These are phyloP conservation scores for Elaphomyces granulatus DNA, from an alignment of 495 filamentous ascomycete species.

Conservation along the genomic window DNA sequence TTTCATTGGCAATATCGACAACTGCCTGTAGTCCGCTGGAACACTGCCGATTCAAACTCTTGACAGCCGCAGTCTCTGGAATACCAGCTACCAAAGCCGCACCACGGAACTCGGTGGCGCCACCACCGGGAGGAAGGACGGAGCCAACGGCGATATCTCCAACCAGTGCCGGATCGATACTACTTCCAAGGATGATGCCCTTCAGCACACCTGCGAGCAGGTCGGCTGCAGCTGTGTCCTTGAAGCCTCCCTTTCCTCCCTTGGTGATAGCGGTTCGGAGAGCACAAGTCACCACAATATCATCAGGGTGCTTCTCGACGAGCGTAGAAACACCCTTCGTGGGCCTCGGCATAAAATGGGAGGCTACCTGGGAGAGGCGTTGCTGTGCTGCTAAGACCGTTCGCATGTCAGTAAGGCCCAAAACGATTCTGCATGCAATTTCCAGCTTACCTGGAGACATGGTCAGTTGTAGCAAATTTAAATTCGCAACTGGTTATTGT, in stretches of 20 bases:
- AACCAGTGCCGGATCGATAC: constrained; percentile 69
- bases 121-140: constrained; percentile 83
- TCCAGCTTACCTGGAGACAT: constrained; percentile 8
- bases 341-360: constrained; percentile 35
- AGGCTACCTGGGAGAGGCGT: constrained; percentile 48
- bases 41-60: constrained; percentile 83
- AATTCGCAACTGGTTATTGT: not conserved
- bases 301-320: constrained; percentile 50
- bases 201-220: constrained; percentile 73
- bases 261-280: constrained; percentile 86
- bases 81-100: constrained; percentile 86
- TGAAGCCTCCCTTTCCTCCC: constrained; percentile 86
- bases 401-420: not conserved
- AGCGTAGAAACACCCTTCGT: constrained; percentile 38
- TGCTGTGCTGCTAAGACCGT: constrained; percentile 33
- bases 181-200: constrained; percentile 66
- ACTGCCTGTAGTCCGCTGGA: constrained; percentile 78
- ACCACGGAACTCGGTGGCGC: constrained; percentile 92
- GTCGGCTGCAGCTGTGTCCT: constrained; percentile 79
- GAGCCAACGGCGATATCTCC: constrained; percentile 89
- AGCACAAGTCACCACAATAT: constrained; percentile 83
- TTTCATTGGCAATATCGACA: constrained; percentile 85
- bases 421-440: too few relatives aligned
- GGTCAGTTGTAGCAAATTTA: constrained; percentile 5
- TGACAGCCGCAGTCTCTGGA: constrained; percentile 67